A percentile compares a stretch with the other conserved stretches of the same genome.
Conservation (phyloP, 176 grass and related monocot species). For the Cocos nucifera region DNA sequence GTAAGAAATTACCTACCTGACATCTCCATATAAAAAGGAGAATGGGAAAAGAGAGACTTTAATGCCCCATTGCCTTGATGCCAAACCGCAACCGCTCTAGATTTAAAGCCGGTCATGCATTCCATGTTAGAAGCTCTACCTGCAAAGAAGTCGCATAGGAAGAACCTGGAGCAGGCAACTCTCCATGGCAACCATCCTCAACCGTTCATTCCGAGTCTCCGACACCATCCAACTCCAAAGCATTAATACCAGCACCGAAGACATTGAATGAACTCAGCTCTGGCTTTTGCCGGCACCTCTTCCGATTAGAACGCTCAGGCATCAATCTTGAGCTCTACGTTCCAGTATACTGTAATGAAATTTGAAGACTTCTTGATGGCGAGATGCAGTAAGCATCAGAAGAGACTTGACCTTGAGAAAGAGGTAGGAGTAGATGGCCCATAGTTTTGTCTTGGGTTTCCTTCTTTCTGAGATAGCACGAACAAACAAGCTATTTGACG, state of each 20-base stretch:
- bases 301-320: conserved; percentile 25
- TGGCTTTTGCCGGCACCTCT: conserved; percentile 28
- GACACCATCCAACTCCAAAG: not conserved
- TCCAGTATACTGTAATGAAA: conserved; percentile 37
- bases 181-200: too few relatives aligned
- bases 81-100: conserved; percentile 20
- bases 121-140: conserved; percentile 14
- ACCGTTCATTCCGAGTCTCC: too few relatives aligned
- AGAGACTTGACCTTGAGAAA: conserved; percentile 47
- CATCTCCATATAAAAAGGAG: too few relatives aligned
- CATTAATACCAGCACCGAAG: not conserved
- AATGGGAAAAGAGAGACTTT: too few relatives aligned
- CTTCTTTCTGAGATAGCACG: too few relatives aligned
- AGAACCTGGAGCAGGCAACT: not conserved
- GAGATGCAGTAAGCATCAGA: conserved; percentile 30
- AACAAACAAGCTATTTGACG: not conserved
- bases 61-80: too few relatives aligned
- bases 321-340: conserved; percentile 24
- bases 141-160: conserved; percentile 20
- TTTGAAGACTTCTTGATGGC: conserved; percentile 69
- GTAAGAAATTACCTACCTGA: too few relatives aligned
- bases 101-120: conserved; percentile 50
- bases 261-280: conserved; percentile 58
- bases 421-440: conserved; percentile 22
- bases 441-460: too few relatives aligned